These are phyloP conservation scores for Pestalotiopsis sp. DNA, from an alignment of 2,329 filamentous ascomycete genomes.

Conservation along the genomic window DNA sequence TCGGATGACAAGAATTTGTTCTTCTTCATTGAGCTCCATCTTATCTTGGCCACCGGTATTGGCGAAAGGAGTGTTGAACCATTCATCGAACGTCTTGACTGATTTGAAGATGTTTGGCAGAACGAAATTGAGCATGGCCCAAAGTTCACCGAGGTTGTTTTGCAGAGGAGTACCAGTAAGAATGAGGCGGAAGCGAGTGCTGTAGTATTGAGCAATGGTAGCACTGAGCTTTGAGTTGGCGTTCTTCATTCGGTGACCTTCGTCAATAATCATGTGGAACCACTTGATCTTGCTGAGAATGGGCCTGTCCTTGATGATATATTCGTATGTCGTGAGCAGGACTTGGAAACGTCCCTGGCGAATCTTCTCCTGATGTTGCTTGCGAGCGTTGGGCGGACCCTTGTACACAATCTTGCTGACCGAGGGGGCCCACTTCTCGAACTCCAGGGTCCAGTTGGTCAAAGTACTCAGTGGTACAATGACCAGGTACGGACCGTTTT, in stretches of 20 bases:
- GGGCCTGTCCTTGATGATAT: conserved; percentile 98
- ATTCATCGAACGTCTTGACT: conserved; percentile 97
- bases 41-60: conserved; percentile 98
- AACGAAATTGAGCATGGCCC: conserved; percentile 98
- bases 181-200: conserved; percentile 91
- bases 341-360: conserved; percentile 96
- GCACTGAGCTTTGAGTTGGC: conserved; percentile 92
- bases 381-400: conserved; percentile 84
- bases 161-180: conserved; percentile 95
- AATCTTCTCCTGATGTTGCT: conserved; percentile 89
- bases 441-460: conserved; percentile 98
- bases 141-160: conserved; percentile 94
- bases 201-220: conserved; percentile 94
- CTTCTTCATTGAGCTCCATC: conserved; percentile 99
- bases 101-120: conserved; percentile 99
- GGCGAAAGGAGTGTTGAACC: conserved; percentile 99
- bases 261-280: conserved; percentile 99
- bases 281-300: conserved; percentile 98
- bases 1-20: conserved; percentile 95
- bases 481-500: conserved; percentile 89
- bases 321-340: conserved; percentile 95
- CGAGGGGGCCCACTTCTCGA: conserved; percentile 96
- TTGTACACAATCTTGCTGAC: conserved; percentile 93
- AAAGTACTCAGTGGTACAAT: conserved; percentile 96
- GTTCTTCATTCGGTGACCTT: conserved; percentile 99